Conservation (phyloP, 108 stramenopile species). For the Nitzschia sp. region DNA sequence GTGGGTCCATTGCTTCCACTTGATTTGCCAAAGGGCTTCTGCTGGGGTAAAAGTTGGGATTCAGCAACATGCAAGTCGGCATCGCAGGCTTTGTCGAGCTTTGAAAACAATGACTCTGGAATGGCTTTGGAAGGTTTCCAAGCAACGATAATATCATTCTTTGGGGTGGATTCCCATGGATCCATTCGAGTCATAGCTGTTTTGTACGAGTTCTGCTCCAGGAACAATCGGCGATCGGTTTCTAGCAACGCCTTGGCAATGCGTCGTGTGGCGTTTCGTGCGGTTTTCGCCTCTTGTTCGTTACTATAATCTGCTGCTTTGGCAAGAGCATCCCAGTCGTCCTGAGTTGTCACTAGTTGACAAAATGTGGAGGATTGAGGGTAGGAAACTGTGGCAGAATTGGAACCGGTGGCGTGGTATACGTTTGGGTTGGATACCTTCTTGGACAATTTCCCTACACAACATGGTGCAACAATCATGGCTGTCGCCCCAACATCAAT, state of each 20-base stretch:
- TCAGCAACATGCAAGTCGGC: constrained; percentile 44
- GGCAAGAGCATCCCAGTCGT: constrained; percentile 68
- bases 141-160: constrained; percentile 76
- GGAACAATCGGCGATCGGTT: constrained; percentile 60
- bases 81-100: constrained; percentile 35
- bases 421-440: constrained; percentile 58
- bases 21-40: too few species aligned
- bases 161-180: constrained; percentile 66
- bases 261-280: constrained; percentile 61
- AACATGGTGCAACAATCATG: constrained; percentile 65
- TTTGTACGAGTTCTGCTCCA: constrained; percentile 36
- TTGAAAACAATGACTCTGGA: background rate
- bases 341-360: constrained; percentile 25
- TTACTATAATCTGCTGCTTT: constrained; percentile 75
- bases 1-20: background rate
- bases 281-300: constrained; percentile 40
- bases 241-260: constrained; percentile 76
- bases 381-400: constrained; percentile 51
- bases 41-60: constrained; percentile 40
- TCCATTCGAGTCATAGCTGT: constrained; percentile 65
- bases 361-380: constrained; percentile 65
- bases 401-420: constrained; percentile 61
- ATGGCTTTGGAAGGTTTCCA: constrained; percentile 30
- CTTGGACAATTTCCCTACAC: constrained; percentile 63
- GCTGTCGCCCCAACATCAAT: constrained; percentile 31